These are phyloP conservation scores for Schizochytrium sp. DNA, from an alignment of 108 stramenopile species.

Conservation along the genomic window DNA sequence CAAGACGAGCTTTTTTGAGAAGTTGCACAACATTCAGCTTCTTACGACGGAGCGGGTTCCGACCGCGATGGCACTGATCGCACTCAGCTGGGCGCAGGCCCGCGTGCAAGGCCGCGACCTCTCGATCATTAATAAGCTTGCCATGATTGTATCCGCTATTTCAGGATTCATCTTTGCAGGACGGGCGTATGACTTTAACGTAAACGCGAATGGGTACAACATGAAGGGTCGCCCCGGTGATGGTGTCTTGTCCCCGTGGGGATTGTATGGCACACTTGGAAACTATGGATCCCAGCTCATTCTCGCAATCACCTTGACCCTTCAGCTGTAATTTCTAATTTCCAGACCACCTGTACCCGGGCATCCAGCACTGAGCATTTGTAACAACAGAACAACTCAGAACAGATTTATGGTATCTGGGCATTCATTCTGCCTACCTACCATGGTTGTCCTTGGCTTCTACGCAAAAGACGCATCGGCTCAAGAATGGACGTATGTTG, in stretches of 20 bases:
- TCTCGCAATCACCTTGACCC: not conserved
- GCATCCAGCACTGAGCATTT: too few relatives aligned
- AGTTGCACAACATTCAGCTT: not conserved
- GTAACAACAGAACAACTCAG: too few relatives aligned
- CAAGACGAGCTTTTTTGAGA: conserved; percentile 38
- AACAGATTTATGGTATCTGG: too few relatives aligned
- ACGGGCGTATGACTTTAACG: conserved; percentile 31
- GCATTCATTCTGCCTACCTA: too few relatives aligned
- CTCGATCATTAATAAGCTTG: not conserved
- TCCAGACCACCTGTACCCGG: not conserved
- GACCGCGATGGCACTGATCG: not conserved
- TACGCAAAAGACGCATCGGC: too few relatives aligned
- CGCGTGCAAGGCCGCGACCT: conserved; percentile 39
- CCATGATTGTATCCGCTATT: not conserved
- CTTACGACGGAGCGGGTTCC: not conserved
- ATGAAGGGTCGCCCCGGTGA: conserved; percentile 2
- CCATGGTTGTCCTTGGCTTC: too few relatives aligned
- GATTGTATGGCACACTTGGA: not conserved
- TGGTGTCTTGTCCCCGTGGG: conserved; percentile 1
- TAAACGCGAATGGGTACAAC: conserved; percentile 32
- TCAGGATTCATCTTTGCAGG: not conserved
- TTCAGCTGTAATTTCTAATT: conserved; percentile 8
- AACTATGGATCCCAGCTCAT: not conserved
- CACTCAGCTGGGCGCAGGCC: conserved; percentile 24
- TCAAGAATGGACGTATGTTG: too few relatives aligned